Percentiles rank a stretch among this genome's conserved stretches.
Conservation (phyloP, 768 basidiomycete genomes). For the Mycena galericulata region DNA sequence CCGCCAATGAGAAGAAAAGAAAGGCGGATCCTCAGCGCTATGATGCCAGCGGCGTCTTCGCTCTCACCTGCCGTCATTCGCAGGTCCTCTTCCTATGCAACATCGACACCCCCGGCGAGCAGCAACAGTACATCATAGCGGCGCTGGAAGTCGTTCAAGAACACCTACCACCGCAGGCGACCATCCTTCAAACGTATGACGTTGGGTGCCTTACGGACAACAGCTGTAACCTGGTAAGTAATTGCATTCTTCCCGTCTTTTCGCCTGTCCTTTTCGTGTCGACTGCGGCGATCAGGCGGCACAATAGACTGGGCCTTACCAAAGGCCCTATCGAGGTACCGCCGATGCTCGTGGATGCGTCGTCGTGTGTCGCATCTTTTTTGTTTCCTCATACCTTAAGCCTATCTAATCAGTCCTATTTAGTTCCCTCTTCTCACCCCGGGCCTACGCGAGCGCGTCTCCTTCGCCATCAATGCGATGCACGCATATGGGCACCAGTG, state of each 20-base stretch:
- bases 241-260: no score
- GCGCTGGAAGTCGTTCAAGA: constrained; percentile 46
- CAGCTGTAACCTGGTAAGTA: constrained; percentile 39
- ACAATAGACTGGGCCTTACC: no score
- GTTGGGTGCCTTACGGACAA: no score
- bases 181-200: constrained; percentile 40
- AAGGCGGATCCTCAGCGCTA: constrained; percentile 39
- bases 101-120: constrained; percentile 53
- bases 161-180: constrained; percentile 43
- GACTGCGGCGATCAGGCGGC: no score
- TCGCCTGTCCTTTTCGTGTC: no score
- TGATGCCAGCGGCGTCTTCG: no score
- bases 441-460: constrained; percentile 33
- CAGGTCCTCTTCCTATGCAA: no score
- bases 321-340: no score
- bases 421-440: no score
- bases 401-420: constrained; percentile 35
- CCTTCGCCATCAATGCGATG: constrained; percentile 46
- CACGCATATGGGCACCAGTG: constrained; percentile 52
- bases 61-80: no score
- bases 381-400: background rate
- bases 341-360: no score
- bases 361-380: no score
- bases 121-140: constrained; percentile 52
- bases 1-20: constrained; percentile 46